A percentile compares a stretch with the other conserved stretches of the same genome.
Evolutionary conservation across 2,329 filamentous ascomycete genomes (phyloP).

Genomic region (Tetracladium maxilliforme): DNA sequence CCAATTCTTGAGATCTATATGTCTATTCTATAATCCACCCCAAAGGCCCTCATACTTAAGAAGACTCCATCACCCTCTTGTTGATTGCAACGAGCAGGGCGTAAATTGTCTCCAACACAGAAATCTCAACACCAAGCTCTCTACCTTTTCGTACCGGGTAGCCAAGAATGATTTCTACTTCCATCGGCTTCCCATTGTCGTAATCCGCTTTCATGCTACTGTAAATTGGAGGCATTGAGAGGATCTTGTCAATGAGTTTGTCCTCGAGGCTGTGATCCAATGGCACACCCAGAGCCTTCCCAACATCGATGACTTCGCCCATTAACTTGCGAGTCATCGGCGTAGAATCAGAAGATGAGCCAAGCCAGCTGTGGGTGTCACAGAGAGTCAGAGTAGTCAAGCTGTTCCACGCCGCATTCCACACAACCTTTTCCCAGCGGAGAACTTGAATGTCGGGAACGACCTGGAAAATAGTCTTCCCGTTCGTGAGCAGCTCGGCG

Average conservation of each 20-base stretch:
- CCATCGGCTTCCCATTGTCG: slow-evolving; percentile 39
- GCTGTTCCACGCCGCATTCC: slow-evolving; percentile 48
- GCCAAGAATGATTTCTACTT: slow-evolving; percentile 47
- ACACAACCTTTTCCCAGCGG: slow-evolving; percentile 44
- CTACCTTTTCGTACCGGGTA: slow-evolving; percentile 40
- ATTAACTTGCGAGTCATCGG: slow-evolving; percentile 33
- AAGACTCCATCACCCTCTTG: background rate
- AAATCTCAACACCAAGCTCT: slow-evolving; percentile 36
- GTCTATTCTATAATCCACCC: background rate
- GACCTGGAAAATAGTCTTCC: slow-evolving; percentile 28
- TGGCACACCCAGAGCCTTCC: slow-evolving; percentile 32
- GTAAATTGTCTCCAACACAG: slow-evolving; percentile 27
- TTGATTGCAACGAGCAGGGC: slow-evolving; percentile 15
- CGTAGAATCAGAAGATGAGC: slow-evolving; percentile 25
- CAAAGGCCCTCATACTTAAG: background rate
- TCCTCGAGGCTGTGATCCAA: slow-evolving; percentile 29
- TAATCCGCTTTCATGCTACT: slow-evolving; percentile 44
- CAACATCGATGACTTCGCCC: slow-evolving; percentile 38
- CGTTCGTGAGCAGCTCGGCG: slow-evolving; percentile 20
- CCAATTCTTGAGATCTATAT: too few relatives aligned
- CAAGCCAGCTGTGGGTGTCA: slow-evolving; percentile 35
- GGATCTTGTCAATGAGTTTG: slow-evolving; percentile 29
- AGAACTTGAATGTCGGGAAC: slow-evolving; percentile 38
- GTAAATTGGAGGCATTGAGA: slow-evolving; percentile 24
- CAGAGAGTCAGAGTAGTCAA: slow-evolving; percentile 38